Conservation (phyloP, 345 rosid species). For the Eucalyptus paniculata region DNA sequence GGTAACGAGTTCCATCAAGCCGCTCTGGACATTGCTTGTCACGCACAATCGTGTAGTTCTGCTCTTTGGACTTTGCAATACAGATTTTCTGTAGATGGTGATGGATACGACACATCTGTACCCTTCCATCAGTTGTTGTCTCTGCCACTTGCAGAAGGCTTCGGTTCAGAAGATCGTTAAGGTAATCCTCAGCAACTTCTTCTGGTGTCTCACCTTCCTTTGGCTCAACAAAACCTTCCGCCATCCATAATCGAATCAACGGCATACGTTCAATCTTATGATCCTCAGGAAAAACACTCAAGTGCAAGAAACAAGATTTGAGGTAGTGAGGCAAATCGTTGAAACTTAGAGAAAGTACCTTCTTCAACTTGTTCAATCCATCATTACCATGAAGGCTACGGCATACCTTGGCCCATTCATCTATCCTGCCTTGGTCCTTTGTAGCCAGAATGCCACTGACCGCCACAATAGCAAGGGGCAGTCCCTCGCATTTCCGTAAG, state of each 20-base stretch:
- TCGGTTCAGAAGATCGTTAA: background rate
- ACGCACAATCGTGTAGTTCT: background rate
- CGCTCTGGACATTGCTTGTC: background rate
- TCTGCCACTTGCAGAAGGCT: slow-evolving; percentile 1
- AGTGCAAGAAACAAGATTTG: slow-evolving; percentile 6
- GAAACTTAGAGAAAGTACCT: slow-evolving; percentile 9
- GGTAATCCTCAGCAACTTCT: slow-evolving; percentile 10
- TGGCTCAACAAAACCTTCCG: slow-evolving; percentile 2
- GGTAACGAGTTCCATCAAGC: background rate
- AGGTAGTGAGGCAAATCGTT: slow-evolving; percentile 3
- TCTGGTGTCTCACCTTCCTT: slow-evolving; percentile 1
- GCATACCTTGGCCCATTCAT: slow-evolving; percentile 5
- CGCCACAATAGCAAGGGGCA: slow-evolving; percentile 20
- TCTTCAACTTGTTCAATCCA: background rate
- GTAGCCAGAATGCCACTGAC: slow-evolving; percentile 12
- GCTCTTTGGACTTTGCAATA: background rate
- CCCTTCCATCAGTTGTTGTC: background rate
- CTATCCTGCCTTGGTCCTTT: background rate
- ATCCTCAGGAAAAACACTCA: slow-evolving; percentile 5
- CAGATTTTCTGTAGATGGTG: background rate
- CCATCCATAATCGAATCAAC: slow-evolving; percentile 5
- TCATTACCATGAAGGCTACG: background rate
- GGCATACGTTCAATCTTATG: background rate
- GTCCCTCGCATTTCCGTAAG: slow-evolving; percentile 14
- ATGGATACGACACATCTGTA: slow-evolving; percentile 4